Evolutionary conservation across 768 basidiomycete genomes (phyloP).

Genomic region (Psilocybe subaeruginosa): DNA sequence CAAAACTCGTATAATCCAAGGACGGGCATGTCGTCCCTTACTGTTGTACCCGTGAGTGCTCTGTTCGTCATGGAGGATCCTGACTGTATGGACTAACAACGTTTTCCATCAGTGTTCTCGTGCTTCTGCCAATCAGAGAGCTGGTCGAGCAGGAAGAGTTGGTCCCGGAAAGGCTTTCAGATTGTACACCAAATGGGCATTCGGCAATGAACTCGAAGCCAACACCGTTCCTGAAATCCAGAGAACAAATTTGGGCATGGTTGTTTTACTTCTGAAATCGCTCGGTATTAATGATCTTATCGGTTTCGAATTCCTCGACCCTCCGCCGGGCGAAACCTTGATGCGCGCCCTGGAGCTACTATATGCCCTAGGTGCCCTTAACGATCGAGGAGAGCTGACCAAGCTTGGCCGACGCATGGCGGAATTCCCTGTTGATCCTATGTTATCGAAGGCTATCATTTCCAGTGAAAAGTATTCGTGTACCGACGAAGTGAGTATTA

Average conservation of each 20-base stretch:
- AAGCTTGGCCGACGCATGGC: conserved; percentile 97
- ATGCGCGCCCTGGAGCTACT: conserved; percentile 93
- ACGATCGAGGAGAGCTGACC: conserved; percentile 96
- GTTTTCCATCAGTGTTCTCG: conserved; percentile 76
- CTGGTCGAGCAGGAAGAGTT: conserved; percentile 96
- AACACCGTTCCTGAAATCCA: conserved; percentile 99
- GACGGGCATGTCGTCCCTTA: conserved; percentile 96
- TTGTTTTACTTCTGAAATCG: conserved; percentile 93
- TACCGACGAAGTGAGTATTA: conserved; percentile 83
- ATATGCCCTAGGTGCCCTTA: conserved; percentile 95
- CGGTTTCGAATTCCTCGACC: conserved; percentile 98
- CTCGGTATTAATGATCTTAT: conserved; percentile 98
- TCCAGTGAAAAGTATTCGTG: conserved; percentile 93
- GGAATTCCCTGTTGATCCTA: conserved; percentile 98
- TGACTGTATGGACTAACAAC: background rate
- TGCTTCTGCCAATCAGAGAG: conserved; percentile 96
- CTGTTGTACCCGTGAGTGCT: conserved; percentile 86
- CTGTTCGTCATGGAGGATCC: background rate
- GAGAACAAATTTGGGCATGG: conserved; percentile 96
- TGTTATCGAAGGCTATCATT: conserved; percentile 95
- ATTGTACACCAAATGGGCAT: conserved; percentile 99
- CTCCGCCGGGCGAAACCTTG: conserved; percentile 96
- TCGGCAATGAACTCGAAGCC: conserved; percentile 91
- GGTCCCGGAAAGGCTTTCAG: conserved; percentile 98
- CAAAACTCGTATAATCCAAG: conserved; percentile 99